Percentiles rank a stretch among this genome's conserved stretches.
These are phyloP conservation scores for Trametes villosa DNA, from an alignment of 768 basidiomycete genomes.

Conservation along the genomic window DNA sequence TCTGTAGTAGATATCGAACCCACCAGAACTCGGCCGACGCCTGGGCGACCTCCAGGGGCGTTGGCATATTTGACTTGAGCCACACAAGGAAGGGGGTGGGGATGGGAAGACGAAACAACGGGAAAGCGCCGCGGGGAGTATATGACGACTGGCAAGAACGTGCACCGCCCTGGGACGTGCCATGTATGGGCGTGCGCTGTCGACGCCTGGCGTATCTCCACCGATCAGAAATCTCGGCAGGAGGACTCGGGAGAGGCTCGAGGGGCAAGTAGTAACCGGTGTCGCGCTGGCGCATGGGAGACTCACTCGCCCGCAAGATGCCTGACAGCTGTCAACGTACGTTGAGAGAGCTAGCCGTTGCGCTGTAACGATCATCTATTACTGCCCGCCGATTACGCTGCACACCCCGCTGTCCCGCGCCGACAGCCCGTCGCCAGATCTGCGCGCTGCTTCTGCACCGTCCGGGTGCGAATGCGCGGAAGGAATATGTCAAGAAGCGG, in stretches of 20 bases:
- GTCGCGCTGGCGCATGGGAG: not conserved
- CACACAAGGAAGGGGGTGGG: not conserved
- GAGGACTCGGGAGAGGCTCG: not conserved
- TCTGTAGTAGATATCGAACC: not conserved
- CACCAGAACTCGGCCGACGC: not conserved
- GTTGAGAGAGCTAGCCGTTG: not conserved
- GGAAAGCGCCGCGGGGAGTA: not conserved
- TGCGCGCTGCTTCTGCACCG: not conserved
- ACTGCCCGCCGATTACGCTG: not conserved
- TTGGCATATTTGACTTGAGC: not conserved
- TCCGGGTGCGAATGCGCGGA: not conserved
- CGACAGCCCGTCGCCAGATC: not conserved
- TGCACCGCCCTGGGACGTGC: not conserved
- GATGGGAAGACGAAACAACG: not conserved
- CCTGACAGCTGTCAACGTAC: constrained; percentile 1
- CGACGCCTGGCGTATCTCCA: not conserved
- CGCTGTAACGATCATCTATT: constrained; percentile 2
- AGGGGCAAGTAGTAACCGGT: not conserved
- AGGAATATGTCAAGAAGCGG: not conserved
- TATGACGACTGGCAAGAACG: not conserved
- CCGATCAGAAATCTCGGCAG: not conserved
- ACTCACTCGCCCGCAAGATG: not conserved
- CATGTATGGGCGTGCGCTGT: not conserved
- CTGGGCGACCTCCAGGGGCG: not conserved
- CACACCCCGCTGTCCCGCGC: not conserved